Percentiles rank a stretch among this genome's conserved stretches.
Evolutionary conservation across 1,284 basidiomycete genomes (phyloP).

Genomic region (Puccinia triticina): DNA sequence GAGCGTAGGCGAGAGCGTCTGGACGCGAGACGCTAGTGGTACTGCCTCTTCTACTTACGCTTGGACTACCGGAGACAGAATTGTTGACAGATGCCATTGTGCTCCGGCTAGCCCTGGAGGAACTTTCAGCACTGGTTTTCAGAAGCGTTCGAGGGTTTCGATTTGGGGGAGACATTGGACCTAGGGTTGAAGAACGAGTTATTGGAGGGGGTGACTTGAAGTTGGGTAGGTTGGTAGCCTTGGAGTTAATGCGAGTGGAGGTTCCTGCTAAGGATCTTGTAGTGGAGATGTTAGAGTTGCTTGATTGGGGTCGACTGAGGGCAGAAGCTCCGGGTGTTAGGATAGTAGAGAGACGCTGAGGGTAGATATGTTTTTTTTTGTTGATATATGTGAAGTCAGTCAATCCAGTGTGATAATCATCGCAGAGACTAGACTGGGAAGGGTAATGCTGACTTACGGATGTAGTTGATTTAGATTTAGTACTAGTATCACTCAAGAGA

Average conservation of each 20-base stretch:
- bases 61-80: neutral
- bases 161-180: constrained; percentile 23
- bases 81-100: neutral
- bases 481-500: constrained; percentile 61
- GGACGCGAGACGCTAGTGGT: neutral
- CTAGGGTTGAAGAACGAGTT: constrained; percentile 7
- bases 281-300: constrained; percentile 2
- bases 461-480: constrained; percentile 52
- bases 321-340: constrained; percentile 20
- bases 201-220: constrained; percentile 23
- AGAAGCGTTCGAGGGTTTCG: constrained; percentile 6
- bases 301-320: constrained; percentile 32
- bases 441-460: constrained; percentile 43
- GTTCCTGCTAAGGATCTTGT: neutral
- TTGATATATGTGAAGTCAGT: constrained; percentile 1
- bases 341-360: constrained; percentile 36
- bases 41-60: constrained; percentile 21
- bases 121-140: constrained; percentile 3
- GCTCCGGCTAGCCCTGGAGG: neutral
- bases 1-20: neutral
- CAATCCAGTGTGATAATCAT: neutral
- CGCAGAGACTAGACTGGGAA: constrained; percentile 3
- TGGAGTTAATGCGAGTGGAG: neutral
- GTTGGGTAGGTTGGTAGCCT: neutral
- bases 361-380: constrained; percentile 3